These are phyloP conservation scores for Solanum corneliomulleri DNA, from an alignment of 257 asterid species.

Conservation along the genomic window DNA sequence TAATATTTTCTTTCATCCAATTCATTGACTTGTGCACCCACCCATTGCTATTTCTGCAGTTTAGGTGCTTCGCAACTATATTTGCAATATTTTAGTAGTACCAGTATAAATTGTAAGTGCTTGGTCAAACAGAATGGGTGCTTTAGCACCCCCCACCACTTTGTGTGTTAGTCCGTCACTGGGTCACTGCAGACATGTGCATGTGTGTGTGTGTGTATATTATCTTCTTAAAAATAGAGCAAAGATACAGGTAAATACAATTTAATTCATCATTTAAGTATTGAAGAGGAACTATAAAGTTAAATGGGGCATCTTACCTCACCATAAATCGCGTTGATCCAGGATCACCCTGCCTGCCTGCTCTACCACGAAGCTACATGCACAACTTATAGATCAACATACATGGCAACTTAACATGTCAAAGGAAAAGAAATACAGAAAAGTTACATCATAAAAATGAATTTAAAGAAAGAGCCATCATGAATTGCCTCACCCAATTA, in stretches of 20 bases:
- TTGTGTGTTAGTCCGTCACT: not conserved
- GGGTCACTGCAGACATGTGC: not conserved
- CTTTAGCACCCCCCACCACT: not conserved
- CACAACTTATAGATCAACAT: conserved; percentile 3
- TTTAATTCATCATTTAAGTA: not conserved
- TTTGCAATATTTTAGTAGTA: not conserved
- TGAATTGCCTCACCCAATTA: not conserved
- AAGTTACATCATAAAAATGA: not conserved
- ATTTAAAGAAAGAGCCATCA: not conserved
- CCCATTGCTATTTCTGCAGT: not conserved
- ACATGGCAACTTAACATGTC: not conserved
- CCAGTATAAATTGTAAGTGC: not conserved
- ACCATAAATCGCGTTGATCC: conserved; percentile 98
- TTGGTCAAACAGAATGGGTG: not conserved
- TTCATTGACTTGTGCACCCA: not conserved
- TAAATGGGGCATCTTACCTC: conserved; percentile 41
- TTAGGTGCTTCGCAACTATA: not conserved
- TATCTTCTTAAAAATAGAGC: not conserved
- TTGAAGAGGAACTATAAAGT: not conserved
- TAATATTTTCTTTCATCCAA: not conserved
- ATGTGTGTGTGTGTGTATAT: not conserved
- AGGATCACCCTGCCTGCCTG: conserved; percentile 99
- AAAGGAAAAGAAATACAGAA: not conserved
- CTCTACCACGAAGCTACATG: conserved; percentile 89
- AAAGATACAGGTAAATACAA: not conserved